Base-by-base conservation (phyloP, 768 basidiomycete genomes). In the Collybia mongolica region DNA sequence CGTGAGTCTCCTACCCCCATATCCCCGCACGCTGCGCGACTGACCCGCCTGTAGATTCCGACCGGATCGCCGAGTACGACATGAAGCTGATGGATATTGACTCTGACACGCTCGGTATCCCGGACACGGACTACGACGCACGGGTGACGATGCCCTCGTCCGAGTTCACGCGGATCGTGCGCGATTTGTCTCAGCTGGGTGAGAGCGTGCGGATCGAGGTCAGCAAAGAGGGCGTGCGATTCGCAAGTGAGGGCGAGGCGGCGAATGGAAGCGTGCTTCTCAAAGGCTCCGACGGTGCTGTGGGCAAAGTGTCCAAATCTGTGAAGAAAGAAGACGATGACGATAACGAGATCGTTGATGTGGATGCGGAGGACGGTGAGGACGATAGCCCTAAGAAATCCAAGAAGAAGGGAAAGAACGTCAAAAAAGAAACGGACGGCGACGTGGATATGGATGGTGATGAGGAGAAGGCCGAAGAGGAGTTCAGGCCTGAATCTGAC, bases 61-160 rank as follows among this genome's bases (percentile, higher is more conserved):
- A 97, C 67, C 85, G 97, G 54, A 87, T 98, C 46, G 93, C 94
- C 20, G 93, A 98, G 65, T 99, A 99, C 72, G 94, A 97, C 60
- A 92, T 99, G 88, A 98, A 98, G 68, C 83, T 98, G 46, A 98
- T 99, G 96, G 96, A 98, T 62, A 99, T 99, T 63, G 96, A 99
- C 67, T 76, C 91, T 19, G 97, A 99, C 70, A 86, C 83, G 39
- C 87, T 98, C 45, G 88, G 88, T 42, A 98, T 98, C 62, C 97
- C 97, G 14, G 95, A 98, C 56, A 99, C 97, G 2, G 89, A 95
- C 44, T 99, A 98, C 69, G 96, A 98, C 60, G 92, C 93, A 2
- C 86, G 88, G 49, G 85, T 98, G 42, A 85, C 86, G 17, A 85
- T 99, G 83, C 81, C 90, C 6, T 82, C 93, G 0, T 52, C 75